phyloP scores from a whole-genome alignment of 2,329 filamentous ascomycete genomes.

The Trichoderma sp. region DNA sequence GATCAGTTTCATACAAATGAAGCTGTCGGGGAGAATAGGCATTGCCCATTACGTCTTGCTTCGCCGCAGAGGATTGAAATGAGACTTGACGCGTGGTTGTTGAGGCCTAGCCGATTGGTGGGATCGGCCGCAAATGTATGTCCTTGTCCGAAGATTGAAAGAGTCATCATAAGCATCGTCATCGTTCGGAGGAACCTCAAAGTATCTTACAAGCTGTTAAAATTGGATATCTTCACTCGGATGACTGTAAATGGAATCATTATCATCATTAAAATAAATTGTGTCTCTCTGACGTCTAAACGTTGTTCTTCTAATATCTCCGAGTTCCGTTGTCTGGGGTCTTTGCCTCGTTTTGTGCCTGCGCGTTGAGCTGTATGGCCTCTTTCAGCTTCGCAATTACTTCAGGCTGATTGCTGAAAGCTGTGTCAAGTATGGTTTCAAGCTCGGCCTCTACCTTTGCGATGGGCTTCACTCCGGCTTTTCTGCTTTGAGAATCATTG shows the following conservation, averaged over 20 bases:
- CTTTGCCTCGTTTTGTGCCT: constrained; percentile 51
- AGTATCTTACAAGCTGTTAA: neutral
- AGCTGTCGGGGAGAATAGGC: neutral
- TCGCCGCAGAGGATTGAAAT: neutral
- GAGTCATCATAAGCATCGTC: neutral
- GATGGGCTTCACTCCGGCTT: constrained; percentile 51
- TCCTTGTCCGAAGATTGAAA: neutral
- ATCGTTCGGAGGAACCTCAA: neutral
- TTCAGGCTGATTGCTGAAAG: constrained; percentile 61
- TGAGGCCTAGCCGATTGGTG: neutral
- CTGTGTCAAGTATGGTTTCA: constrained; percentile 56
- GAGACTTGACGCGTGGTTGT: neutral
- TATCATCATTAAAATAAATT: neutral
- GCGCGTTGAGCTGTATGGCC: constrained; percentile 58
- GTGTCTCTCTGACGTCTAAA: neutral
- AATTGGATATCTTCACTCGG: neutral
- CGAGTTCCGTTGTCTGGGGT: constrained; percentile 38
- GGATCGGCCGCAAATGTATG: neutral
- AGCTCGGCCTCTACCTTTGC: constrained; percentile 58
- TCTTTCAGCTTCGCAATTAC: constrained; percentile 62
- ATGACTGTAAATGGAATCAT: neutral
- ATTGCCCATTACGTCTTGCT: neutral
- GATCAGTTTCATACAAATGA: neutral
- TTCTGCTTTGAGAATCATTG: constrained; percentile 50
- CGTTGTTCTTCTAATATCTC: constrained; percentile 29